Conservation (phyloP, 2,329 filamentous ascomycete species). For the Aspergillus niger region DNA sequence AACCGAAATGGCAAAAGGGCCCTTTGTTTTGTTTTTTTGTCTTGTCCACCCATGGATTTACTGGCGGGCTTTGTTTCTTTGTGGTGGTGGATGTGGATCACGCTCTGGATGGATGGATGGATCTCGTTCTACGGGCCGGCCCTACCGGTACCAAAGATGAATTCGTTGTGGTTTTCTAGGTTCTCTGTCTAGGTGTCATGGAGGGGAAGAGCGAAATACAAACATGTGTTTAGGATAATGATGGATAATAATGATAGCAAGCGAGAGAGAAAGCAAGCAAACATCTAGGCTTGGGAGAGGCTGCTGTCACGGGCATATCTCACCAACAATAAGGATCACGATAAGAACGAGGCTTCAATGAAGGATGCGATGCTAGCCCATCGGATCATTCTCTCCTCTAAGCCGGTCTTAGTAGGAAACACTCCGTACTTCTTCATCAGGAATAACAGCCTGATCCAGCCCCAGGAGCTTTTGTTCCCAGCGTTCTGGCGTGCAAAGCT, state of each 20-base stretch:
- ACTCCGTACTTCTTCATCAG: background rate
- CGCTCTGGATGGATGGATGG: slow-evolving; percentile 18
- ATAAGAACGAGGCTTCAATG: background rate
- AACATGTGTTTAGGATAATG: background rate
- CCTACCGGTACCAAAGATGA: slow-evolving; percentile 26
- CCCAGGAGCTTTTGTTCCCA: background rate
- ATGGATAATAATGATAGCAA: background rate
- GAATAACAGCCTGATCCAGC: background rate
- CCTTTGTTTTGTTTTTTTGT: slow-evolving; percentile 1
- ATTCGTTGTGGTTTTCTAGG: background rate
- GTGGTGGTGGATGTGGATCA: background rate
- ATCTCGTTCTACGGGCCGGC: slow-evolving; percentile 28
- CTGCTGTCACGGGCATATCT: background rate
- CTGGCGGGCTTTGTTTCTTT: background rate
- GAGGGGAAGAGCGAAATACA: background rate
- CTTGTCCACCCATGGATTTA: background rate
- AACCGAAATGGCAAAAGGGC: slow-evolving; percentile 15
- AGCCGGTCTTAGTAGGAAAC: background rate
- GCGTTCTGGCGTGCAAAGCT: background rate
- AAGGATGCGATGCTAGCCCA: background rate
- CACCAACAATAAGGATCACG: background rate
- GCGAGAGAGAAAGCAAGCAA: background rate
- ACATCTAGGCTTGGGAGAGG: background rate
- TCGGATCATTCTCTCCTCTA: background rate
- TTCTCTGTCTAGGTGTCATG: background rate